Percentiles rank a stretch among this genome's conserved stretches.
These are phyloP conservation scores for Malus hybrid DNA, from an alignment of 331 rosid species.

Conservation along the genomic window DNA sequence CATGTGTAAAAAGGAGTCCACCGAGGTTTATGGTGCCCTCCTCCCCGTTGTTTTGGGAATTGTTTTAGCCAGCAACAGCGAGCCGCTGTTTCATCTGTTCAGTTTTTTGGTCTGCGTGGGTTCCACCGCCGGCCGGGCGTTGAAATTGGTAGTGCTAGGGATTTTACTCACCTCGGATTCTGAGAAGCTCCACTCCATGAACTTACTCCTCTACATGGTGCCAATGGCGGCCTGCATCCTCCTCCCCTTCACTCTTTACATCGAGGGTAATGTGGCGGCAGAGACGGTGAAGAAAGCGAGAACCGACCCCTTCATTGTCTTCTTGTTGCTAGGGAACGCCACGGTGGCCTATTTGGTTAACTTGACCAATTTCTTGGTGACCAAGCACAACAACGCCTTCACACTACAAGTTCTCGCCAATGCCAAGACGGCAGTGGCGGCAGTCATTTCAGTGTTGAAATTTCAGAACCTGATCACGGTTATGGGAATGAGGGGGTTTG, in stretches of 20 bases:
- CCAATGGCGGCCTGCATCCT: conserved; percentile 80
- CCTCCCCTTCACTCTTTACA: conserved; percentile 66
- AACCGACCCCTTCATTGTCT: conserved; percentile 48
- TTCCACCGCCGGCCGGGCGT: conserved; percentile 85
- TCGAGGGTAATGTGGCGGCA: conserved; percentile 67
- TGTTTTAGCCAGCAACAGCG: conserved; percentile 72
- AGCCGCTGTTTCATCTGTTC: conserved; percentile 76
- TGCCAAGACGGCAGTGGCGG: conserved; percentile 91
- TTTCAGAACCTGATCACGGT: conserved; percentile 77
- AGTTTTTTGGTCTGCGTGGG: conserved; percentile 78
- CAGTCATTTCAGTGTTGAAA: conserved; percentile 82
- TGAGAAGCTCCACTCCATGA: conserved; percentile 94
- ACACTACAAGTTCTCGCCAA: conserved; percentile 88
- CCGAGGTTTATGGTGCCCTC: conserved; percentile 64
- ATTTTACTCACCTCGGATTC: conserved; percentile 63
- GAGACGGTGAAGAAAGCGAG: conserved; percentile 50
- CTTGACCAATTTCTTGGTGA: conserved; percentile 76
- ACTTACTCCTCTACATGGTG: conserved; percentile 90
- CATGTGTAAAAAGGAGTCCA: conserved; percentile 75
- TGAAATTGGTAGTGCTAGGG: conserved; percentile 87
- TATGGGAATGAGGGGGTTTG: conserved; percentile 88
- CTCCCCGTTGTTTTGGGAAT: conserved; percentile 86
- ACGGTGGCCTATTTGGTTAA: conserved; percentile 92
- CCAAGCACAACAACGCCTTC: conserved; percentile 91
- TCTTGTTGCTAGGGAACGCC: conserved; percentile 73